phyloP scores from a whole-genome alignment of 2,329 filamentous ascomycete species.

The Biscogniauxia sp. region DNA sequence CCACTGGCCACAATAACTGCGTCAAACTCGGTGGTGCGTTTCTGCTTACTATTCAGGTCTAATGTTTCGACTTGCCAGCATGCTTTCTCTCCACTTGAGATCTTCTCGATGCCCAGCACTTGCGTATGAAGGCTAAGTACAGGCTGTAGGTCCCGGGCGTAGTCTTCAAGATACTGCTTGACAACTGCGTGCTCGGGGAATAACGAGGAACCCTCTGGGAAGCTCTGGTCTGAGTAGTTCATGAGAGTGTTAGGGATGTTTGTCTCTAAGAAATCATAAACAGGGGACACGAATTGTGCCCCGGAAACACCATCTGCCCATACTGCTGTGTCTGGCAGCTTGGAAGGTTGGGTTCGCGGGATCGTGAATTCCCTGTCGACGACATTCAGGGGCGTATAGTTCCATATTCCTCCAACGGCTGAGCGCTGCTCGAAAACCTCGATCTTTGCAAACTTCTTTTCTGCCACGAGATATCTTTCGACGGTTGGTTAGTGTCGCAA shows the following conservation, averaged over 20 bases:
- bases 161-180: constrained; percentile 62
- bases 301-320: constrained; percentile 22
- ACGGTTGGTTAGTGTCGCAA: neutral
- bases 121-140: constrained; percentile 62
- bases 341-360: constrained; percentile 30
- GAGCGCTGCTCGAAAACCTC: constrained; percentile 69
- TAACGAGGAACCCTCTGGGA: constrained; percentile 56
- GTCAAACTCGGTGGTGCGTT: constrained; percentile 45
- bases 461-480: constrained; percentile 66
- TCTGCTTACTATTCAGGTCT: constrained; percentile 28
- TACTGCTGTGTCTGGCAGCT: constrained; percentile 42
- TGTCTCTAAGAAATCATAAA: constrained; percentile 70
- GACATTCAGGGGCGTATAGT: constrained; percentile 47
- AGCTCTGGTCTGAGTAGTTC: constrained; percentile 63
- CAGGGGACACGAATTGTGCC: constrained; percentile 63
- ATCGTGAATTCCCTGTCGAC: constrained; percentile 20
- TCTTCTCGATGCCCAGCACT: constrained; percentile 46
- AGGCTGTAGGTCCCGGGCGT: constrained; percentile 57
- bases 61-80: constrained; percentile 48
- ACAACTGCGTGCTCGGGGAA: constrained; percentile 67
- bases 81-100: constrained; percentile 16
- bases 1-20: constrained; percentile 62
- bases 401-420: constrained; percentile 69
- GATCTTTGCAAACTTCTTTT: constrained; percentile 59
- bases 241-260: constrained; percentile 74